Base-by-base conservation (phyloP, 768 basidiomycete genomes). In the Naganishia vishniacii region DNA sequence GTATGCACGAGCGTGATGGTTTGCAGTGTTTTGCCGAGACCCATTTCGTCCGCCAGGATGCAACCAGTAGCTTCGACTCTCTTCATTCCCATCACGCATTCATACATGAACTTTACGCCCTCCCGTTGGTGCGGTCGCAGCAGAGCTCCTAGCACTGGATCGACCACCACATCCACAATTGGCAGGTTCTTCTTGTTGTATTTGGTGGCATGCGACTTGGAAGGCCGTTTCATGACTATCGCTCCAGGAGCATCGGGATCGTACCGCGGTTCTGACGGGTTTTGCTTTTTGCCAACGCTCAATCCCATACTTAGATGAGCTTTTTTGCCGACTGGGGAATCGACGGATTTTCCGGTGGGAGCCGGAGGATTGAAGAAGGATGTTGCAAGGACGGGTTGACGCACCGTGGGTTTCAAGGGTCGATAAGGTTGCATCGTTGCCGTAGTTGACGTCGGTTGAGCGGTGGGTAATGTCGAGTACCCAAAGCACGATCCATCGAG, bases 21-120 rank as follows among this genome's bases (percentile, higher is more conserved):
- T 85, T 92, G 75, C 53, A 75, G 64, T 0, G 92, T 95, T 80
- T 99, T 99, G n/a, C 95, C 95, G 53, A 99, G 83, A 53, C 94
- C 94, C 93, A 93, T 87, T 31, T 98, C 95, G 77, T 99, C 95
- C 1, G 94, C 95, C 34, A 99, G 82, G 68, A 99, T 95, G 70
- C 91, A 93, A 0, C 94, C 94, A 72, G 89, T 85, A 1, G 91
- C 78, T 49, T 93, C 91, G 66, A 91, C 89, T 74, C 86, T 88
- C 60, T 89, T 83, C 71, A 95, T 79, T 11, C 92, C 93, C 91
- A 97, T 97, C 18, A 93, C 88, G 71, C 87, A 90, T 72, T 93
- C 90, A 72, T 99, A 99, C 80, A 99, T 79, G 77, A 99, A 99
- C 73, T 78, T 76, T 23, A 76, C 70, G 58, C 91, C 92, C 82